Conservation (phyloP, 768 basidiomycete species). For the Cyclocybe aegerita region DNA sequence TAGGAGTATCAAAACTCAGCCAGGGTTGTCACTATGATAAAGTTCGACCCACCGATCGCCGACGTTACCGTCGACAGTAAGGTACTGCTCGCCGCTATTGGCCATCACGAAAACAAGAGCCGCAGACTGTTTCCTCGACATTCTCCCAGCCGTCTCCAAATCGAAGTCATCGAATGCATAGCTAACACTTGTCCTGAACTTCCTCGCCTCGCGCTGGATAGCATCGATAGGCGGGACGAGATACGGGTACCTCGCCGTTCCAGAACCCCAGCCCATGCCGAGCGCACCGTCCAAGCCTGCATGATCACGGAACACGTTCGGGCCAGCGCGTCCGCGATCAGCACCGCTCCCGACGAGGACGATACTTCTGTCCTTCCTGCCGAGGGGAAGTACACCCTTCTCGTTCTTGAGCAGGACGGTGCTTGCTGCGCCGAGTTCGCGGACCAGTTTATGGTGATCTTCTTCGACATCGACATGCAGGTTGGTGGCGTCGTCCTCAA, state of each 20-base stretch:
- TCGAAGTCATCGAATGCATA: slow-evolving; percentile 77
- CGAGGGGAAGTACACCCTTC: slow-evolving; percentile 53
- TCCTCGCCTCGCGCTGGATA: slow-evolving; percentile 69
- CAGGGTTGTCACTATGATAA: not conserved
- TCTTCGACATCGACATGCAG: slow-evolving; percentile 66
- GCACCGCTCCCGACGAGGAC: slow-evolving; percentile 65
- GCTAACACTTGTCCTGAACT: slow-evolving; percentile 61
- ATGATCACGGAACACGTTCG: slow-evolving; percentile 68
- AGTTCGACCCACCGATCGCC: slow-evolving; percentile 56
- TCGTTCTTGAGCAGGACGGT: slow-evolving; percentile 78
- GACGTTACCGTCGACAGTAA: slow-evolving; percentile 76
- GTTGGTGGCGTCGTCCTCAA: slow-evolving; percentile 52
- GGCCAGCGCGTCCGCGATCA: slow-evolving; percentile 63
- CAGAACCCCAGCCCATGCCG: slow-evolving; percentile 93
- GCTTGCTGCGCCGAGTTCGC: slow-evolving; percentile 72
- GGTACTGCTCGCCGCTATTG: slow-evolving; percentile 84
- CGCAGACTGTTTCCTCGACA: slow-evolving; percentile 51
- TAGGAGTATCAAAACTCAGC: not conserved
- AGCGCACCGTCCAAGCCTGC: slow-evolving; percentile 66
- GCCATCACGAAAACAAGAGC: slow-evolving; percentile 81
- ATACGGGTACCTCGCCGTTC: slow-evolving; percentile 78
- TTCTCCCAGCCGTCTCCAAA: slow-evolving; percentile 44
- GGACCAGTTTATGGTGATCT: slow-evolving; percentile 66
- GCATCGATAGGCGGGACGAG: slow-evolving; percentile 83
- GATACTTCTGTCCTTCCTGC: slow-evolving; percentile 42